Conservation (phyloP, 768 basidiomycete species). For the Trametes coccinea region DNA sequence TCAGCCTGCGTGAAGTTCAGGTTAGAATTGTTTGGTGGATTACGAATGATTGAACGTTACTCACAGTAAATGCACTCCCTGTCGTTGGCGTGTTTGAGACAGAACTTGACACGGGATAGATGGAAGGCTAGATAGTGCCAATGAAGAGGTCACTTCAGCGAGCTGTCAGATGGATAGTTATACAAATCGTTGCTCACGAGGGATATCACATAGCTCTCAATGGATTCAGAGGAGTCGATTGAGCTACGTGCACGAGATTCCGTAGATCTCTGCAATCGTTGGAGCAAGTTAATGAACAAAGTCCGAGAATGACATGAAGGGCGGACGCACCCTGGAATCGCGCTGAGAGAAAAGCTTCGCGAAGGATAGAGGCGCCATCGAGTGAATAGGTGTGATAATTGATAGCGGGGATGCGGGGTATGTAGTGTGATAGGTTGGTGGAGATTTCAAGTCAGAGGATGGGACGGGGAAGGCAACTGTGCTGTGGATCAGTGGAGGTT, state of each 20-base stretch:
- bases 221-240: slow-evolving; percentile 7
- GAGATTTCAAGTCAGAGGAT: neutral
- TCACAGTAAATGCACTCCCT: neutral
- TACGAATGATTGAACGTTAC: too few species aligned
- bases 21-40: neutral
- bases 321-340: slow-evolving; percentile 13
- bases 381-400: neutral
- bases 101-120: neutral
- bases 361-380: slow-evolving; percentile 18
- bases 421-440: neutral
- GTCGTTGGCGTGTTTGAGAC: neutral
- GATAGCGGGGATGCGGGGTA: neutral
- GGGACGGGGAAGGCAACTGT: neutral
- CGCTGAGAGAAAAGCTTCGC: slow-evolving; percentile 15
- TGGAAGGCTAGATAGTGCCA: neutral
- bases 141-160: neutral
- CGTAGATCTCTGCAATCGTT: neutral
- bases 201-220: slow-evolving; percentile 14
- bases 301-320: too few species aligned
- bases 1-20: slow-evolving; percentile 13
- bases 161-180: too few species aligned
- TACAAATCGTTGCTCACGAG: neutral
- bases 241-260: slow-evolving; percentile 5
- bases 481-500: neutral
- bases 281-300: neutral